phyloP scores from a whole-genome alignment of 2,329 filamentous ascomycete genomes.

The Chrysoporthe austroafricana region DNA sequence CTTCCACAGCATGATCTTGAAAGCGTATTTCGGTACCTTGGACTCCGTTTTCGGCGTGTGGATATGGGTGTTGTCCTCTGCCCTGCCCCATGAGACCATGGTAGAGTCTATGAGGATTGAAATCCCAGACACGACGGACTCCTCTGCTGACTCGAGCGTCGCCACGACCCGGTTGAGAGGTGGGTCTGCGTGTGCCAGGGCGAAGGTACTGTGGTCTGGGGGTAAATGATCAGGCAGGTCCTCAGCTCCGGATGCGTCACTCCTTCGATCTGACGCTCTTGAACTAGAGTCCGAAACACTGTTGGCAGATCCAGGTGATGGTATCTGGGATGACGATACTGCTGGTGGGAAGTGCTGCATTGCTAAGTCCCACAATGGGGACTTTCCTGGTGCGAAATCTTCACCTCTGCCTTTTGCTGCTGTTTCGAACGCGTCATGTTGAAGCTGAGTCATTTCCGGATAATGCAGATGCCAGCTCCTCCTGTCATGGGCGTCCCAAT shows the following conservation, averaged over 20 bases:
- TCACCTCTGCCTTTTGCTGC: conserved; percentile 56
- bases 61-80: conserved; percentile 67
- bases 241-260: conserved; percentile 9
- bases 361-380: conserved; percentile 58
- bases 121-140: conserved; percentile 67
- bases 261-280: conserved; percentile 16
- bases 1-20: conserved; percentile 77
- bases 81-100: conserved; percentile 78
- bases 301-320: conserved; percentile 10
- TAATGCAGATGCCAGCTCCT: conserved; percentile 65
- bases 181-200: conserved; percentile 40
- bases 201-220: conserved; percentile 41
- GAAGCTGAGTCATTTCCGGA: conserved; percentile 65
- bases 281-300: conserved; percentile 18
- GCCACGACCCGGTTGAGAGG: conserved; percentile 57
- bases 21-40: conserved; percentile 79
- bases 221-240: conserved; percentile 43
- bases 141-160: conserved; percentile 65
- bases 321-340: neutral
- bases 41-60: conserved; percentile 67
- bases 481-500: conserved; percentile 59
- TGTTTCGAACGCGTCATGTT: conserved; percentile 58
- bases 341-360: conserved; percentile 62
- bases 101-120: conserved; percentile 68
- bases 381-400: conserved; percentile 55